Conservation (phyloP, 495 filamentous ascomycete species). For the Sordaria brevicollis region DNA sequence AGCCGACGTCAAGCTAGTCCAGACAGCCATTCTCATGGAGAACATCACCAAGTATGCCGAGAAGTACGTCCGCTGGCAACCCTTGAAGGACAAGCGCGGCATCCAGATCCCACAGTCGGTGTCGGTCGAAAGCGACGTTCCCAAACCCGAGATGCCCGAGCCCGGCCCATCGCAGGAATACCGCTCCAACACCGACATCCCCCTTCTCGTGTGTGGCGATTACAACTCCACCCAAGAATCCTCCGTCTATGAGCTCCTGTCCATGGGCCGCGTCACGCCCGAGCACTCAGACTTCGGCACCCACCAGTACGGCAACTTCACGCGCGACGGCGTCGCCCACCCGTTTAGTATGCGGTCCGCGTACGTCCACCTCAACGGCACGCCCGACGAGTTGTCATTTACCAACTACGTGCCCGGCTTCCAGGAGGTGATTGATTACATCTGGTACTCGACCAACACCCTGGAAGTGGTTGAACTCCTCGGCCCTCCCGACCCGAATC, state of each 20-base stretch:
- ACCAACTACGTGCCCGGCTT: constrained; percentile 95
- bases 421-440: constrained; percentile 85
- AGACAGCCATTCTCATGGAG: constrained; percentile 91
- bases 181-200: constrained; percentile 72
- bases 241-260: constrained; percentile 79
- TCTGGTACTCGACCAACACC: constrained; percentile 91
- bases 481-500: constrained; percentile 81
- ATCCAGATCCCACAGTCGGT: constrained; percentile 52
- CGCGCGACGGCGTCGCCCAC: constrained; percentile 79
- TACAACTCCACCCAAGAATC: constrained; percentile 84
- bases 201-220: constrained; percentile 84
- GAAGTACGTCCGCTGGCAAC: constrained; percentile 62
- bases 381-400: constrained; percentile 72
- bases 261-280: constrained; percentile 58
- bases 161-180: constrained; percentile 59
- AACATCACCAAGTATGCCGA: constrained; percentile 74
- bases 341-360: constrained; percentile 88
- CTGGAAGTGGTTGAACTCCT: constrained; percentile 80
- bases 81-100: constrained; percentile 69
- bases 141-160: constrained; percentile 28
- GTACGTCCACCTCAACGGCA: constrained; percentile 55
- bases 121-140: constrained; percentile 29
- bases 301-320: constrained; percentile 78
- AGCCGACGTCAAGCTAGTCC: constrained; percentile 88
- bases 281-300: constrained; percentile 67